Evolutionary conservation across 2,329 filamentous ascomycete genomes (phyloP).

Genomic region (Ascochyta pisi): DNA sequence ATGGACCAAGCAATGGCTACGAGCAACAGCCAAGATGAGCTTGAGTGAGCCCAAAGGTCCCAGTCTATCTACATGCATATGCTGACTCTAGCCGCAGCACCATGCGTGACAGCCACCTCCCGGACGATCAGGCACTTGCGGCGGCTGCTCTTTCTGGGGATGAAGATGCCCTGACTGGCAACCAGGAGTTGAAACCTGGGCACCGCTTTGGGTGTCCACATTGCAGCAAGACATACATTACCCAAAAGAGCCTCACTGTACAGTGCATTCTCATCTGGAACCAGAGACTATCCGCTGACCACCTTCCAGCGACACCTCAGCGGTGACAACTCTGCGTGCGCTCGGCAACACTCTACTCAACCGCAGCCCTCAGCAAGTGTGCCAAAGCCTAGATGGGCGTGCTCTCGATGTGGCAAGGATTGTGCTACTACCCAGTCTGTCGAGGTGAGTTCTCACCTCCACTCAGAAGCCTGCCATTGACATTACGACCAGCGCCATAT

Average conservation of each 20-base stretch:
- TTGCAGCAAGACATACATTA: conserved; percentile 1
- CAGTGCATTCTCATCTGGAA: neutral
- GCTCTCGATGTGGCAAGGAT: conserved; percentile 7
- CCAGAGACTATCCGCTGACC: neutral
- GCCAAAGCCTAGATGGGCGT: neutral
- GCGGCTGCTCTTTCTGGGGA: neutral
- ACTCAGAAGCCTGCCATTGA: neutral
- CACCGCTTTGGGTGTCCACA: neutral
- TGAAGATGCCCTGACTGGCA: neutral
- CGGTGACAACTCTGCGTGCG: neutral
- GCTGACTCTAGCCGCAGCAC: neutral
- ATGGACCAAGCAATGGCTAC: neutral
- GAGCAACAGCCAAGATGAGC: neutral
- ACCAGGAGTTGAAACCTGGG: neutral
- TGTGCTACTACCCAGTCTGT: neutral
- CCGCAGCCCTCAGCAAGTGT: neutral
- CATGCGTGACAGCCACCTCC: neutral
- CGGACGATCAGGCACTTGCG: neutral
- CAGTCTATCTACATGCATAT: neutral
- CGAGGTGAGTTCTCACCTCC: neutral
- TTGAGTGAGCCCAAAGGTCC: neutral
- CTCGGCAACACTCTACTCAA: neutral
- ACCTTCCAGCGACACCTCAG: neutral
- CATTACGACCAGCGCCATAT: conserved; percentile 11
- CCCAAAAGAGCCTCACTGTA: conserved; percentile 3